A percentile compares a stretch with the other conserved stretches of the same genome.
phyloP scores from a whole-genome alignment of 176 grass and related monocot genomes.

The Luzula sylvatica region DNA sequence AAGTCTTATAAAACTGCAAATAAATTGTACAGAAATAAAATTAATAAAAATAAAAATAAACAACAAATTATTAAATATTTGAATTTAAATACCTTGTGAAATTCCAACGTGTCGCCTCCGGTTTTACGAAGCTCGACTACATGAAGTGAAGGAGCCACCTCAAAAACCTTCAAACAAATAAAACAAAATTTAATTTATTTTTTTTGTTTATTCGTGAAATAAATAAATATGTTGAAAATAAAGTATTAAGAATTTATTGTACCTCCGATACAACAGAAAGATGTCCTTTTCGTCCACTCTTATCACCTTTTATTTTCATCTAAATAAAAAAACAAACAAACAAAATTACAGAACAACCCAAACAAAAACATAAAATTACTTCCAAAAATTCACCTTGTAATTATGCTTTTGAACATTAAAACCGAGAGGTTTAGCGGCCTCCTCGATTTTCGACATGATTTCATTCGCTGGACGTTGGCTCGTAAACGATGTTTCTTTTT shows the following conservation, averaged over 20 bases:
- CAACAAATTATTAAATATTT: background rate
- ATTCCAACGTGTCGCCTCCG: slow-evolving; percentile 93
- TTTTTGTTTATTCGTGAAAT: too few species aligned
- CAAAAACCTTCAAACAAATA: slow-evolving; percentile 85
- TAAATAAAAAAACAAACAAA: slow-evolving; percentile 19
- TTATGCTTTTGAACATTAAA: slow-evolving; percentile 96
- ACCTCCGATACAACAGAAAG: slow-evolving; percentile 89
- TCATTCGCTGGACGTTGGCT: slow-evolving; percentile 74
- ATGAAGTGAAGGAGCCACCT: slow-evolving; percentile 92
- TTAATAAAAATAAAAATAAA: background rate
- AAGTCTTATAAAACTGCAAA: slow-evolving; percentile 86
- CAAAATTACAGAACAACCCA: background rate
- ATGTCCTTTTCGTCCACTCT: slow-evolving; percentile 87
- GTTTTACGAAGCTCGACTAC: slow-evolving; percentile 98
- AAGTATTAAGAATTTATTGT: background rate
- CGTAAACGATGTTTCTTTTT: slow-evolving; percentile 75
- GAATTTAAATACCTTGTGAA: slow-evolving; percentile 52
- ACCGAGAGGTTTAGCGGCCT: slow-evolving; percentile 82
- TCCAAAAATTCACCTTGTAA: slow-evolving; percentile 56
- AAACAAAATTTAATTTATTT: too few species aligned
- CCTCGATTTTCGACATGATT: slow-evolving; percentile 92
- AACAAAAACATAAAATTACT: background rate
- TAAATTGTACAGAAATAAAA: background rate
- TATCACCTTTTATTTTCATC: slow-evolving; percentile 98
- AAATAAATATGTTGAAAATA: slow-evolving; percentile 6